These are phyloP conservation scores for Lactarius psammicola DNA, from an alignment of 768 basidiomycete species.

Conservation along the genomic window DNA sequence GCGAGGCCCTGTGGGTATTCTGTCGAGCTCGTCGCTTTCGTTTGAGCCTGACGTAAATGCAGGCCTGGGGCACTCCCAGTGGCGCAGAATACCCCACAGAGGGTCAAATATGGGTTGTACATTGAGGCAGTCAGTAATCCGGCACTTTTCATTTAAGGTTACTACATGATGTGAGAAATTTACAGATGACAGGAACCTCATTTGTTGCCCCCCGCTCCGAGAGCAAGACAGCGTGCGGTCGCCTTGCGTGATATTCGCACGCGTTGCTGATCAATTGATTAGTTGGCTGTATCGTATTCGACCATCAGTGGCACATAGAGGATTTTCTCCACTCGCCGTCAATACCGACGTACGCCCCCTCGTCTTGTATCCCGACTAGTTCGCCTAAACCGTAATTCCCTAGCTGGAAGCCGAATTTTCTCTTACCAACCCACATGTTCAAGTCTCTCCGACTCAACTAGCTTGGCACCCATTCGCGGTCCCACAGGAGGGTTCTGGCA, in stretches of 20 bases:
- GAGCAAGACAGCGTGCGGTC: slow-evolving; percentile 50
- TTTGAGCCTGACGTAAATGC: not conserved
- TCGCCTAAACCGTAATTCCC: not conserved
- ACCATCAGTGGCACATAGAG: slow-evolving; percentile 65
- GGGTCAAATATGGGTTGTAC: slow-evolving; percentile 61
- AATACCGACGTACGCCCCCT: slow-evolving; percentile 53
- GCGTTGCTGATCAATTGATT: not conserved
- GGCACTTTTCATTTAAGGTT: not conserved
- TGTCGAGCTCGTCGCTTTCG: not conserved
- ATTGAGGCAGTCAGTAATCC: slow-evolving; percentile 49
- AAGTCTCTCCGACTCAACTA: slow-evolving; percentile 60
- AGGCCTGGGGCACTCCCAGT: slow-evolving; percentile 57
- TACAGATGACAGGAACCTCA: slow-evolving; percentile 57
- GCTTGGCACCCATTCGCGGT: slow-evolving; percentile 64
- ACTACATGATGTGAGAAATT: not conserved
- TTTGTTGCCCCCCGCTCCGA: slow-evolving; percentile 58
- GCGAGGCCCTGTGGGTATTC: slow-evolving; percentile 50
- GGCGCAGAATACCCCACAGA: slow-evolving; percentile 63
- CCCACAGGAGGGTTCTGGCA: slow-evolving; percentile 40
- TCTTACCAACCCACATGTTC: slow-evolving; percentile 57
- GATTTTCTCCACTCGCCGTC: slow-evolving; percentile 52
- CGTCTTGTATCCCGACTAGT: not conserved
- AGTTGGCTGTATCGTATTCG: slow-evolving; percentile 69
- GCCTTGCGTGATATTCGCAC: not conserved
- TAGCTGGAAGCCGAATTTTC: slow-evolving; percentile 65